A percentile compares a stretch with the other conserved stretches of the same genome.
Conservation (phyloP, 2,329 filamentous ascomycete species). For the Trichoderma asperellum region DNA sequence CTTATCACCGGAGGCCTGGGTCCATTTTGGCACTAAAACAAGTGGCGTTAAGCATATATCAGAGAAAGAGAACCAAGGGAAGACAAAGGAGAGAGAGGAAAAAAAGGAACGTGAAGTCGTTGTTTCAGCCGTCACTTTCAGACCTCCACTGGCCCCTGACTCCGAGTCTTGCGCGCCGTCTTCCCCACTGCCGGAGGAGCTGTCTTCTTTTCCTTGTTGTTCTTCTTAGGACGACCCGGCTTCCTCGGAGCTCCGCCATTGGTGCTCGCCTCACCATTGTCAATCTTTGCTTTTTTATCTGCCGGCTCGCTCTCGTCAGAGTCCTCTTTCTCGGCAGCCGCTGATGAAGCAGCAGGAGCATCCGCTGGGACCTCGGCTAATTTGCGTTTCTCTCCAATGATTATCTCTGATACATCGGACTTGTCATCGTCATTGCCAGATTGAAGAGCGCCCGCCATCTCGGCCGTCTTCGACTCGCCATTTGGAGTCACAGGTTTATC, state of each 20-base stretch:
- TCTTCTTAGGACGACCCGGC: conserved; percentile 41
- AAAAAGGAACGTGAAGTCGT: not conserved
- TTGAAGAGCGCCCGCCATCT: conserved; percentile 30
- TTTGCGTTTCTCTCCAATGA: conserved; percentile 47
- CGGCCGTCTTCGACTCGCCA: conserved; percentile 28
- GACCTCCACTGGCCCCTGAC: conserved; percentile 46
- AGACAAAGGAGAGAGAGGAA: not conserved
- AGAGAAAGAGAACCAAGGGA: not conserved
- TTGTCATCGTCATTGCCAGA: conserved; percentile 11
- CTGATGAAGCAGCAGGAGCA: conserved; percentile 35
- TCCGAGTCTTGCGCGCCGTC: conserved; percentile 49
- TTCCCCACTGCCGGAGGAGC: conserved; percentile 39
- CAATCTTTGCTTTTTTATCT: conserved; percentile 49
- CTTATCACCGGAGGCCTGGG: conserved; percentile 7
- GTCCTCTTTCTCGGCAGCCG: conserved; percentile 33
- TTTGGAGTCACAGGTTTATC: conserved; percentile 27
- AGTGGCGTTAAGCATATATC: not conserved
- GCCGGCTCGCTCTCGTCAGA: conserved; percentile 38
- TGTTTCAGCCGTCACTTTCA: conserved; percentile 7
- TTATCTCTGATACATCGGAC: conserved; percentile 25
- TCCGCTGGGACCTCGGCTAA: conserved; percentile 38
- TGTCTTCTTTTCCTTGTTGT: conserved; percentile 47
- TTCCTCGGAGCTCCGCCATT: conserved; percentile 35
- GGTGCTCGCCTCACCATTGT: conserved; percentile 36
- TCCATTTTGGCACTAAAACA: conserved; percentile 9